Evolutionary conservation across 2,329 filamentous ascomycete genomes (phyloP).

Genomic region (Calycina marina): DNA sequence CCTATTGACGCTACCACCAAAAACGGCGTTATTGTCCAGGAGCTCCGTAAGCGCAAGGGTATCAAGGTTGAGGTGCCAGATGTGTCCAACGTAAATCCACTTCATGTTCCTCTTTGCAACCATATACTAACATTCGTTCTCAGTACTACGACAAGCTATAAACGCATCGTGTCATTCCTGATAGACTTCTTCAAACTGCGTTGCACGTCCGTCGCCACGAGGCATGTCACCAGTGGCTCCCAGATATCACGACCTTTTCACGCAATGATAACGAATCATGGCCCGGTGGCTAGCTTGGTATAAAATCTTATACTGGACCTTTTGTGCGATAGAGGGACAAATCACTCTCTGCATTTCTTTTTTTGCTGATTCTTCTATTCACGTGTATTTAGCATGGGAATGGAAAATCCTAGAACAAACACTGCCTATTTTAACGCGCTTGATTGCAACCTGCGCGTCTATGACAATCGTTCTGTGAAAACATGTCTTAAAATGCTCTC

Average conservation of each 20-base stretch:
- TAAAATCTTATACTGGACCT: too few relatives aligned
- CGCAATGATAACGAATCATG: too few relatives aligned
- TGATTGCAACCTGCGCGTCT: too few relatives aligned
- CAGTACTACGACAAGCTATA: conserved; percentile 99
- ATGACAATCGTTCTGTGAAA: too few relatives aligned
- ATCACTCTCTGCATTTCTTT: conserved; percentile 13
- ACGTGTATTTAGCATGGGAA: conserved; percentile 21
- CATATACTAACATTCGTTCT: conserved; percentile 26
- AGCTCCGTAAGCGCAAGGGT: conserved; percentile 99
- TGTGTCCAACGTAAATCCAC: conserved; percentile 77
- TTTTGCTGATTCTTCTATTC: conserved; percentile 13
- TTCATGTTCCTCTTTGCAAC: neutral
- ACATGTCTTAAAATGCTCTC: too few relatives aligned
- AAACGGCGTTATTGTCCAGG: conserved; percentile 68
- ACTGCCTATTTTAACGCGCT: too few relatives aligned
- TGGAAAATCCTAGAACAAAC: too few relatives aligned
- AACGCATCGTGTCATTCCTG: conserved; percentile 22
- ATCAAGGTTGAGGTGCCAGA: conserved; percentile 90
- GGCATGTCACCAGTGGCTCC: conserved; percentile 13
- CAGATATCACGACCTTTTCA: conserved; percentile 16
- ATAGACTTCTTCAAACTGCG: conserved; percentile 19
- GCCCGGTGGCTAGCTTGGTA: too few relatives aligned
- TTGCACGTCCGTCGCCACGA: conserved; percentile 12
- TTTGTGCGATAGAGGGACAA: too few relatives aligned
- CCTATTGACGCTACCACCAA: conserved; percentile 71